A percentile compares a stretch with the other conserved stretches of the same genome.
Conservation (phyloP, 2,329 filamentous ascomycete genomes). For the Phialophora tarda region DNA sequence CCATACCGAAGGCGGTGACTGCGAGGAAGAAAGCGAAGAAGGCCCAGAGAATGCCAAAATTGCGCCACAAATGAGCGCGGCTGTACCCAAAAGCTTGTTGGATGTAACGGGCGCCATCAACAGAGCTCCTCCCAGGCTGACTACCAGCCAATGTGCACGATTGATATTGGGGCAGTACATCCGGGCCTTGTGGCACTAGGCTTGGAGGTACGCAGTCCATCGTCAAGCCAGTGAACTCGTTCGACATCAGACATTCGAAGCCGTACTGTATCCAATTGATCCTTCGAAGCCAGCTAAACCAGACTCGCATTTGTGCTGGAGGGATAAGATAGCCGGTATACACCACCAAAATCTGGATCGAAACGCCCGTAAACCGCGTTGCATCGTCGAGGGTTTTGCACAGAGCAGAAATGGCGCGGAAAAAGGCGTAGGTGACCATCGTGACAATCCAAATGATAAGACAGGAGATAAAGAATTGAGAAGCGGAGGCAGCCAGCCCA, state of each 20-base stretch:
- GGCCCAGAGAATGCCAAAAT: constrained; percentile 78
- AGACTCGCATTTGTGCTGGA: constrained; percentile 66
- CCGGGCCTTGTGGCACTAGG: constrained; percentile 61
- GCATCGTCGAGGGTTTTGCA: constrained; percentile 58
- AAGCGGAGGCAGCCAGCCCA: constrained; percentile 59
- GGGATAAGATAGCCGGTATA: constrained; percentile 70
- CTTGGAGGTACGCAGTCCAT: constrained; percentile 62
- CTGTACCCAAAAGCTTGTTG: constrained; percentile 60
- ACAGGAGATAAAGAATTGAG: constrained; percentile 67
- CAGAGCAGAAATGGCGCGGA: constrained; percentile 57
- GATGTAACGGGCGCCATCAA: constrained; percentile 64
- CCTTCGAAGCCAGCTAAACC: constrained; percentile 69
- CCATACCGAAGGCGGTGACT: constrained; percentile 77
- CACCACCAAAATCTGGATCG: constrained; percentile 60
- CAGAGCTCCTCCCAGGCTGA: constrained; percentile 57
- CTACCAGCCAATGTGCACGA: constrained; percentile 66
- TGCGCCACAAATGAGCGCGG: constrained; percentile 67
- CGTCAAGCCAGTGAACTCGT: constrained; percentile 68
- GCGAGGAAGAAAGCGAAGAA: constrained; percentile 77
- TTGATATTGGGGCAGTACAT: constrained; percentile 57
- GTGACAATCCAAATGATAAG: constrained; percentile 61
- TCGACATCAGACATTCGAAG: constrained; percentile 71
- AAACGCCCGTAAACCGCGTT: constrained; percentile 56
- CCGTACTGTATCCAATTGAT: constrained; percentile 72
- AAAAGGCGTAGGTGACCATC: constrained; percentile 62